Conservation (phyloP, 1,284 basidiomycete genomes). For the Butyriboletus appendiculatus region DNA sequence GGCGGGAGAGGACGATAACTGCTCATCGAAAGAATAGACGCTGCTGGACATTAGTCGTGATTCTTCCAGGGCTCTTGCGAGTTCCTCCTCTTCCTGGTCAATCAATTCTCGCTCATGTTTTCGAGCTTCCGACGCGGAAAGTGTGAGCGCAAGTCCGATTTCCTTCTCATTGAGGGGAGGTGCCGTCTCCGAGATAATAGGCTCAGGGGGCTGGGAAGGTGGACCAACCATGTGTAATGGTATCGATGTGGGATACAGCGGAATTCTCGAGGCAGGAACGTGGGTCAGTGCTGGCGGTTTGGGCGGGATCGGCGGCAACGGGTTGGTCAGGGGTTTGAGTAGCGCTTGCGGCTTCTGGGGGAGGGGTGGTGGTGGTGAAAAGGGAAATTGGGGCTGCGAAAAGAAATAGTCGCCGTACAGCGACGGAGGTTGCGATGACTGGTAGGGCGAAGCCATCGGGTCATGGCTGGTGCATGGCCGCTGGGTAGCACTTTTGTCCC, state of each 20-base stretch:
- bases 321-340: slow-evolving; percentile 18
- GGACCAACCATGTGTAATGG: slow-evolving; percentile 20
- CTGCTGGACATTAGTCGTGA: slow-evolving; percentile 43
- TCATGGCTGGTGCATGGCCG: slow-evolving; percentile 15
- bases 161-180: slow-evolving; percentile 32
- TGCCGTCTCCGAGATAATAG: not conserved
- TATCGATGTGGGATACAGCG: slow-evolving; percentile 36
- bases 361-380: slow-evolving; percentile 34
- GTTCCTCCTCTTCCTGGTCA: slow-evolving; percentile 59
- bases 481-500: slow-evolving; percentile 21
- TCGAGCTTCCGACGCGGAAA: slow-evolving; percentile 53
- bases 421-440: slow-evolving; percentile 19
- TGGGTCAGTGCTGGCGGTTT: slow-evolving; percentile 29
- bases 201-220: slow-evolving; percentile 16
- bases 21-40: slow-evolving; percentile 19
- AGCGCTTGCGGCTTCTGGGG: slow-evolving; percentile 36
- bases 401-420: slow-evolving; percentile 36
- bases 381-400: slow-evolving; percentile 14
- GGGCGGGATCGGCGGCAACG: slow-evolving; percentile 34
- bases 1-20: slow-evolving; percentile 7
- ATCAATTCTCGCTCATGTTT: slow-evolving; percentile 37
- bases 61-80: slow-evolving; percentile 63
- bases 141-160: slow-evolving; percentile 45
- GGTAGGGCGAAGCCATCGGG: slow-evolving; percentile 3
- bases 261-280: slow-evolving; percentile 23